Evolutionary conservation across 2,329 filamentous ascomycete genomes (phyloP).

Genomic region (Ophiostoma triangulosporum): DNA sequence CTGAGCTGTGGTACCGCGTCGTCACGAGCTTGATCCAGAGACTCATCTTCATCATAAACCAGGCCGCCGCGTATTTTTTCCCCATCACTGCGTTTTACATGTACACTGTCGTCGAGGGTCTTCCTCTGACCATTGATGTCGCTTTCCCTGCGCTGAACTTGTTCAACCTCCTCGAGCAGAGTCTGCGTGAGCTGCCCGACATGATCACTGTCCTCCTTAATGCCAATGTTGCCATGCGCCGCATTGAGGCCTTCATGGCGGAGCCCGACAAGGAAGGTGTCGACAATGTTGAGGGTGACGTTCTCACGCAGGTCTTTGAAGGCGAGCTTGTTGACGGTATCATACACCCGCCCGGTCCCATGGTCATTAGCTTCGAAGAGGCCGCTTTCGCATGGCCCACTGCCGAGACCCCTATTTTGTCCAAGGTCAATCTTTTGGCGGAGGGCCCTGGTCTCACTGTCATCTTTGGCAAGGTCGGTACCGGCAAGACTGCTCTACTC

Average conservation of each 20-base stretch:
- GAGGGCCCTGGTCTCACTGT: constrained; percentile 40
- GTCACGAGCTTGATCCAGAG: constrained; percentile 49
- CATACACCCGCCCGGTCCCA: constrained; percentile 12
- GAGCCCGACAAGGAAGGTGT: constrained; percentile 61
- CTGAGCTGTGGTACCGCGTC: constrained; percentile 53
- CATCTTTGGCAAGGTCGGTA: constrained; percentile 45
- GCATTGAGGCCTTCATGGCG: constrained; percentile 75
- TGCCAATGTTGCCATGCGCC: constrained; percentile 65
- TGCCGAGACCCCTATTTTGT: constrained; percentile 37
- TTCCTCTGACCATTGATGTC: constrained; percentile 60
- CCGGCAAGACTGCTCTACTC: constrained; percentile 48
- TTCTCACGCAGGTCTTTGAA: constrained; percentile 5
- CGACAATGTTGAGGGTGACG: constrained; percentile 21
- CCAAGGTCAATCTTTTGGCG: constrained; percentile 27
- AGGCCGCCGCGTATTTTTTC: constrained; percentile 58
- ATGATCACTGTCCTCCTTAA: constrained; percentile 68
- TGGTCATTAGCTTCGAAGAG: constrained; percentile 40
- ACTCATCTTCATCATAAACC: constrained; percentile 54
- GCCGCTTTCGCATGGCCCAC: constrained; percentile 76
- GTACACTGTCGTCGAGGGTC: constrained; percentile 58
- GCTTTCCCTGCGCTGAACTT: constrained; percentile 79
- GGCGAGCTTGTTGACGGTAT: constrained; percentile 4
- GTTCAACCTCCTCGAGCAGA: constrained; percentile 61
- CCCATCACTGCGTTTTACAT: constrained; percentile 71
- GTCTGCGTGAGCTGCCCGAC: constrained; percentile 59